phyloP scores from a whole-genome alignment of 202 grass and related monocot species.

The Zizania palustris region DNA sequence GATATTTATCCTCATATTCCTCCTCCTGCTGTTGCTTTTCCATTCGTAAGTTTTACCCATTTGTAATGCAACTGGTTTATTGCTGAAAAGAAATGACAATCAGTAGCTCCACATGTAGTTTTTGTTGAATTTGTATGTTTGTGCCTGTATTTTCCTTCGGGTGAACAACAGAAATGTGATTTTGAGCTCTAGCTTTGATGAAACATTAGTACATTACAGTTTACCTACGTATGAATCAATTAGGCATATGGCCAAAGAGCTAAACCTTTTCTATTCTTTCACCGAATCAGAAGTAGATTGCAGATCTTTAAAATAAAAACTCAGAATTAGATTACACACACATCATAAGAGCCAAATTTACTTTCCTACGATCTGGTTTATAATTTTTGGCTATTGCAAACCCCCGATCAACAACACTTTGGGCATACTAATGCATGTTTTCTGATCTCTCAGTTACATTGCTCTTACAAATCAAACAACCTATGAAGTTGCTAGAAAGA shows the following conservation, averaged over 20 bases:
- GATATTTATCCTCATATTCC: constrained; percentile 86
- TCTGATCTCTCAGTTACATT: constrained; percentile 63
- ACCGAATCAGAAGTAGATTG: neutral
- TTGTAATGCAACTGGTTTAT: constrained; percentile 5
- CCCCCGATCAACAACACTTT: neutral
- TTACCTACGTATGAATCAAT: neutral
- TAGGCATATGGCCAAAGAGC: neutral
- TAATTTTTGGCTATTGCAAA: constrained; percentile 5
- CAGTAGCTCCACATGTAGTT: neutral
- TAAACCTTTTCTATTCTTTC: neutral
- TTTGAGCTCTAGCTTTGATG: constrained; percentile 1
- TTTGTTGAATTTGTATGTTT: constrained; percentile 11
- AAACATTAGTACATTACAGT: constrained; percentile 3
- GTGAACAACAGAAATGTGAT: neutral
- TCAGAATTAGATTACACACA: neutral
- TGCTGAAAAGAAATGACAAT: constrained; percentile 19
- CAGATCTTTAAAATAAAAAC: neutral
- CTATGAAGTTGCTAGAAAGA: constrained; percentile 85
- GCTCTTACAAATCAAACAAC: constrained; percentile 97
- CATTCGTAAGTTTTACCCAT: constrained; percentile 66
- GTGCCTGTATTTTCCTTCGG: neutral
- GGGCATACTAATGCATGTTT: constrained; percentile 27
- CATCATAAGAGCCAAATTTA: neutral
- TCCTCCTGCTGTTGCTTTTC: constrained; percentile 66
- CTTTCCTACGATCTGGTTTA: neutral